Evolutionary conservation across 208 protist species (phyloP), one percentile per base, ranked within the genome.

Genomic region (Leishmania guyanensis): DNA sequence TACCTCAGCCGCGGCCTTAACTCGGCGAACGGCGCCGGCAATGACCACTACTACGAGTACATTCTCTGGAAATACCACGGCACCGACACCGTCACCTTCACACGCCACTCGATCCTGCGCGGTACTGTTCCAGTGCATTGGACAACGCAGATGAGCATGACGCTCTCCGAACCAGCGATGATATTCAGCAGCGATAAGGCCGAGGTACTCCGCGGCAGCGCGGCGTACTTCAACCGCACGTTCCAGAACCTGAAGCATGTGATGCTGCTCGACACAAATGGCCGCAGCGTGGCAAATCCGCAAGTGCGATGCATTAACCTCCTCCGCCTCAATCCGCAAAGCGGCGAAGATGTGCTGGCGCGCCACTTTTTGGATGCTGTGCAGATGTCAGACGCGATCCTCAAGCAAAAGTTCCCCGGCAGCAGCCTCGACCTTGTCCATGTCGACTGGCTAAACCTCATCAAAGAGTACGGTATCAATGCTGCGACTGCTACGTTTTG

Each of bases 31-130:
- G 94, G 89, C 1, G 91, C 86, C n/a, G 94, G 94, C 72, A 97
- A 97, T 77, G 94, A 97, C 48, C 92, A 97, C 81, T 84, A 89
- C 77, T 97, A 97, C 82, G 94, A 97, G 79, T 95, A 93, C 79
- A 79, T 96, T 65, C 75, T 97, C 79, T 97, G 94, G 93, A 91
- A 86, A 54, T 46, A 89, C 46, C 78, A 86, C 64, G 81, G 76
- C 66, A 54, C 79, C 56, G 81, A 87, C 64, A 85, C 88, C 16
- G 79, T 94, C 58, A 88, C 81, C 46, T 97, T 91, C 81, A 86
- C 91, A 29, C 86, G 91, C 29, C 91, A 95, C 82, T 85, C 88
- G 58, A 89, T 97, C 78, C 85, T 97, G 46, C 83, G 94, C 50
- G 94, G 94, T 12, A 97, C 94, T 10, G 90, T 97, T 50, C 94